A percentile compares a stretch with the other conserved stretches of the same genome.
phyloP scores from a whole-genome alignment of 2,329 filamentous ascomycete species.

The Cladosporium sp. region DNA sequence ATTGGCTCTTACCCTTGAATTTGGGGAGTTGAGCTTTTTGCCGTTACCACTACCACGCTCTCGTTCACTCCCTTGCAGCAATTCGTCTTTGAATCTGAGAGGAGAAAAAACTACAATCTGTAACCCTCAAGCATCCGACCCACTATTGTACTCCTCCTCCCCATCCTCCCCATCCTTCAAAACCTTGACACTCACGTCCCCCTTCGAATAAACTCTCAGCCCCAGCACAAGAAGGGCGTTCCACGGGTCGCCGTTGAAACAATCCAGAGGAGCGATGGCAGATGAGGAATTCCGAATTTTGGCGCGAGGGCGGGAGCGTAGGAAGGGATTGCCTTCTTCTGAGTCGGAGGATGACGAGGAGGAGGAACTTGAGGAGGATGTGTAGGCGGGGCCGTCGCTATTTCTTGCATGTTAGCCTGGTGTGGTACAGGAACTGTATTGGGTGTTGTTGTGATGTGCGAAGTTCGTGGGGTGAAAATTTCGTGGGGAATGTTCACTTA shows the following conservation, averaged over 20 bases:
- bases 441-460: no score
- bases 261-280: constrained; percentile 22
- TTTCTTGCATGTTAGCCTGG: no score
- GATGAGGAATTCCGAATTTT: neutral
- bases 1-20: no score
- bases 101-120: no score
- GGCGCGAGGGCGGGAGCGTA: neutral
- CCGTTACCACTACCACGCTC: no score
- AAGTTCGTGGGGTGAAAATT: no score
- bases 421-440: no score
- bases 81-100: no score
- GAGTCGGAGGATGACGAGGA: neutral
- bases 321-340: constrained; percentile 1
- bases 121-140: neutral
- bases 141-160: neutral
- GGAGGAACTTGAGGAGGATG: neutral
- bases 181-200: constrained; percentile 50
- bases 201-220: constrained; percentile 53
- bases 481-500: no score
- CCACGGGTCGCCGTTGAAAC: constrained; percentile 51
- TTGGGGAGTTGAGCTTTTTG: no score
- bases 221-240: constrained; percentile 59
- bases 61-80: no score
- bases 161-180: neutral
- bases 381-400: constrained; percentile 20